Percentiles rank a stretch among this genome's conserved stretches.
These are phyloP conservation scores for Suillus occidentalis DNA, from an alignment of 768 basidiomycete genomes.

Conservation along the genomic window DNA sequence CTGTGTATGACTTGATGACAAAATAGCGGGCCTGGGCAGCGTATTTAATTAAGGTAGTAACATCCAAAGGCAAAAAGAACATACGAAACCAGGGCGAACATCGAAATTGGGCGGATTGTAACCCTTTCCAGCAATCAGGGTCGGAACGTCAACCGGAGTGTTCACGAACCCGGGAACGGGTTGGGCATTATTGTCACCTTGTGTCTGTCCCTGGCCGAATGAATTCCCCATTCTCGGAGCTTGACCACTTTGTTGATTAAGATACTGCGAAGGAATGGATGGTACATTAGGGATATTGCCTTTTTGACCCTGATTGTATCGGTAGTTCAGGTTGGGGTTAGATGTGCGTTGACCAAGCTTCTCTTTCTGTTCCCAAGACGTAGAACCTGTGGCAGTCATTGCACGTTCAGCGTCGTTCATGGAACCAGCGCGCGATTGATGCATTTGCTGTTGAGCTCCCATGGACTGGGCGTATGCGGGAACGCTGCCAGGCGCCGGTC, in stretches of 20 bases:
- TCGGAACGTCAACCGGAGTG: conserved; percentile 81
- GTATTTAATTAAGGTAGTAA: conserved; percentile 5
- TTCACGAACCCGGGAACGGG: conserved; percentile 47
- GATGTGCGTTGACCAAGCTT: conserved; percentile 56
- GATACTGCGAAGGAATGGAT: conserved; percentile 69
- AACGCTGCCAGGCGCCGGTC: conserved; percentile 49
- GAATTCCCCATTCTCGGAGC: conserved; percentile 39
- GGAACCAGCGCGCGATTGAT: conserved; percentile 38
- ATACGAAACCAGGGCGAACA: conserved; percentile 71
- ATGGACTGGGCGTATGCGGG: conserved; percentile 46
- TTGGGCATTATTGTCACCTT: conserved; percentile 35
- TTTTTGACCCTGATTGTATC: conserved; percentile 45
- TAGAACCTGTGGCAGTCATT: conserved; percentile 35
- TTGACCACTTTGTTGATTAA: conserved; percentile 48
- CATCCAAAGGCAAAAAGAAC: conserved; percentile 28
- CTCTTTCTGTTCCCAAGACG: conserved; percentile 69
- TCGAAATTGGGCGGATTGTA: conserved; percentile 91
- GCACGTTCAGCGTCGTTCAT: conserved; percentile 34
- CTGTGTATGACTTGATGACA: conserved; percentile 98
- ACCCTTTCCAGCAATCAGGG: conserved; percentile 83
- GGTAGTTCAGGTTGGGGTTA: conserved; percentile 68
- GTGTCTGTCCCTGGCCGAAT: conserved; percentile 32
- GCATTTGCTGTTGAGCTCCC: conserved; percentile 32
- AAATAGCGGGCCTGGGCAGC: conserved; percentile 78
- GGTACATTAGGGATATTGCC: conserved; percentile 63